phyloP scores from a whole-genome alignment of 169 alveolate species.

The Eimeria tenella region DNA sequence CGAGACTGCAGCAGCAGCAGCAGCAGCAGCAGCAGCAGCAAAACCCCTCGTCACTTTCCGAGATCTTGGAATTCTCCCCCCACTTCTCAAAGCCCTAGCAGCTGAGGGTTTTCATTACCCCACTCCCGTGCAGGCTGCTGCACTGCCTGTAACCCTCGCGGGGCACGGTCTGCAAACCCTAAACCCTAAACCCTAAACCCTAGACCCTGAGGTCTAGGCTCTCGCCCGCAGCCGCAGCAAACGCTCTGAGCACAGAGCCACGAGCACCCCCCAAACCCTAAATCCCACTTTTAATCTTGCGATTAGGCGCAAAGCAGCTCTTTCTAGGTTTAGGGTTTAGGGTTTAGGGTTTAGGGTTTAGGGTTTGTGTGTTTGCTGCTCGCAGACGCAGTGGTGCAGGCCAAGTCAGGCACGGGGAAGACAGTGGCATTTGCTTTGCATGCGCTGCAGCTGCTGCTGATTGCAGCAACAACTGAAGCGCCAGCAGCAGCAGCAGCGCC shows the following conservation, averaged over 20 bases:
- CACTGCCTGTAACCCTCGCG: background rate
- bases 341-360: no score
- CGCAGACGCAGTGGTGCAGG: conserved; percentile 80
- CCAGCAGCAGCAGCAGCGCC: background rate
- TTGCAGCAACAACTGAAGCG: background rate
- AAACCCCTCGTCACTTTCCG: background rate
- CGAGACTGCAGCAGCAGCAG: background rate
- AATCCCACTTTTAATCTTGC: no score
- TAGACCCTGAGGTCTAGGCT: no score
- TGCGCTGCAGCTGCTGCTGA: conserved; percentile 64
- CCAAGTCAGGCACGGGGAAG: conserved; percentile 85
- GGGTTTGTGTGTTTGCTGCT: background rate
- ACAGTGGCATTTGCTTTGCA: conserved; percentile 80
- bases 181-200: no score
- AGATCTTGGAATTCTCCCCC: background rate
- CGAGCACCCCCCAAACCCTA: no score
- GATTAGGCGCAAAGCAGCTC: no score
- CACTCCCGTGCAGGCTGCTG: background rate
- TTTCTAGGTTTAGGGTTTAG: no score
- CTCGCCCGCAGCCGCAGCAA: no score
- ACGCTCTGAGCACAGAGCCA: no score
- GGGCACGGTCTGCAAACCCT: background rate
- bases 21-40: background rate
- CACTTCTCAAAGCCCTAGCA: background rate
- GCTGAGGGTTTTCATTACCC: background rate